Conservation (phyloP, 768 basidiomycete genomes). For the Goffeauzyma gilvescens region DNA sequence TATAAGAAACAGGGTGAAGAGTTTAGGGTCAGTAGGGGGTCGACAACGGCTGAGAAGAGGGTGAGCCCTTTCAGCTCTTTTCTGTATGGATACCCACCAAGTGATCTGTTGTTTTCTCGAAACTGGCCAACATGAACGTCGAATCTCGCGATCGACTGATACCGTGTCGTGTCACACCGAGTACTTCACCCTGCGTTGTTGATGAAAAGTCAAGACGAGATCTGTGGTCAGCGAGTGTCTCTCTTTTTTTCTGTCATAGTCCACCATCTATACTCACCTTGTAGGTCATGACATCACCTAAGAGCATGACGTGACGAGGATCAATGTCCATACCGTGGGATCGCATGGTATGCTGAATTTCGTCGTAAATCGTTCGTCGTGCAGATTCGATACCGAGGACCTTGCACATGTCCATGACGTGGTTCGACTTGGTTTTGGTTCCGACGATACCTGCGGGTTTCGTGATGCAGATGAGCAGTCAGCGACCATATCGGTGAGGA, state of each 20-base stretch:
- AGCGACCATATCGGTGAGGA: not conserved
- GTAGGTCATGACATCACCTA: constrained; percentile 96
- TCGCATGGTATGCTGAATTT: constrained; percentile 93
- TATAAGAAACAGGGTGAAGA: constrained; percentile 4
- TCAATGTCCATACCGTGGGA: constrained; percentile 97
- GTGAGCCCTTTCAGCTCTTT: too few species aligned
- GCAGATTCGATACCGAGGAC: constrained; percentile 98
- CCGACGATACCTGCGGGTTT: constrained; percentile 59
- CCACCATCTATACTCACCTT: constrained; percentile 41
- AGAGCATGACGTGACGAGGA: constrained; percentile 91
- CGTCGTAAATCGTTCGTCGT: constrained; percentile 77
- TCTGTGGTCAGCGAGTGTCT: too few species aligned
- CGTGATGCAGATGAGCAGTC: not conserved
- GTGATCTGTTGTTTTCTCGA: constrained; percentile 99
- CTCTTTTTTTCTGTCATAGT: too few species aligned
- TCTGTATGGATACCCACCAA: constrained; percentile 39
- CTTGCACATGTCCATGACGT: constrained; percentile 84
- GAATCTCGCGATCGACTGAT: constrained; percentile 97
- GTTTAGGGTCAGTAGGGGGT: not conserved
- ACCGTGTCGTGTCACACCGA: constrained; percentile 96
- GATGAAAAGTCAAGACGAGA: too few species aligned
- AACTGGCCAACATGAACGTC: constrained; percentile 94
- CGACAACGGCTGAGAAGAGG: too few species aligned
- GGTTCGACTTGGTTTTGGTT: constrained; percentile 79
- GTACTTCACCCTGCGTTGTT: constrained; percentile 74